These are phyloP conservation scores for Leptographium lundbergii DNA, from an alignment of 2,329 filamentous ascomycete species.

Conservation along the genomic window DNA sequence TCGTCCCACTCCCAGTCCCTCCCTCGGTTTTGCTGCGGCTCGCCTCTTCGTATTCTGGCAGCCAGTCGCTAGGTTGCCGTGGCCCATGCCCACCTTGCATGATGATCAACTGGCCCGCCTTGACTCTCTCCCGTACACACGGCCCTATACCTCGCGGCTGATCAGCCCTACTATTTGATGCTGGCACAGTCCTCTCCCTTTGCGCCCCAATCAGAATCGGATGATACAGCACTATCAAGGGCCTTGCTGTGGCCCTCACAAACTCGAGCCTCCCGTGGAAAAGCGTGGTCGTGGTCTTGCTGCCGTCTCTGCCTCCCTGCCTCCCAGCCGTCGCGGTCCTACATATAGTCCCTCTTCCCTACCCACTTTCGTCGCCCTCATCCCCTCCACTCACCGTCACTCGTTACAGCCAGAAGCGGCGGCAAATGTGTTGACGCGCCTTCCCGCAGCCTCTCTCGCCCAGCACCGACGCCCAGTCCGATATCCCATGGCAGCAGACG, in stretches of 20 bases:
- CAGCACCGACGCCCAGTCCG: background rate
- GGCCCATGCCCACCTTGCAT: background rate
- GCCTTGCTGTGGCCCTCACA: background rate
- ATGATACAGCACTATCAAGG: background rate
- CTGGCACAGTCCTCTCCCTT: background rate
- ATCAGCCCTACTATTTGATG: background rate
- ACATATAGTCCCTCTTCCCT: background rate
- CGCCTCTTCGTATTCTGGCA: background rate
- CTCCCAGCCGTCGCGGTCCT: background rate
- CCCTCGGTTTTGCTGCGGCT: background rate
- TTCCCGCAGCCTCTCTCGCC: background rate
- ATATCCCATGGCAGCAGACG: background rate
- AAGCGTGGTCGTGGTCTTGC: background rate
- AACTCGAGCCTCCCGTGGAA: background rate
- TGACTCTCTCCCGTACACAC: background rate
- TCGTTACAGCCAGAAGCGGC: background rate
- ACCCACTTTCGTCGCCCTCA: background rate
- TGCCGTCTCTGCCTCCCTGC: too few species aligned
- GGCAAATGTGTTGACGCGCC: background rate
- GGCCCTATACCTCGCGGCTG: background rate
- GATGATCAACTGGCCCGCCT: background rate
- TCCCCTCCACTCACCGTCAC: background rate
- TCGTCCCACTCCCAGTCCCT: background rate
- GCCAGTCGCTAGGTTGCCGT: background rate
- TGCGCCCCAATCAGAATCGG: background rate